phyloP scores from a whole-genome alignment of 192 early-diverging fungal genomes.

The Obelidium mucronatum region DNA sequence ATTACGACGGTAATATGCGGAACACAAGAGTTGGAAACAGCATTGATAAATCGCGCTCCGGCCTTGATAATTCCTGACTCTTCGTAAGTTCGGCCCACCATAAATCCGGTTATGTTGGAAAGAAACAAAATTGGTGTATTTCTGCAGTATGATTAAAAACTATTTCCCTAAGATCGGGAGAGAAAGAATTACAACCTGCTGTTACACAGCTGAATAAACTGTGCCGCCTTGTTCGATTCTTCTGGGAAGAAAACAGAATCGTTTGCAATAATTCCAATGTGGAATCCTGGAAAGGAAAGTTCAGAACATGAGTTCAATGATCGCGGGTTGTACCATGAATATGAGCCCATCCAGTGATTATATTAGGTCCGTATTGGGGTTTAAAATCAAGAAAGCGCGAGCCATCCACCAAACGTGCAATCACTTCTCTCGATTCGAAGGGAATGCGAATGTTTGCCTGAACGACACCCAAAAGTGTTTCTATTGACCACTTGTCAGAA shows the following conservation, averaged over 20 bases:
- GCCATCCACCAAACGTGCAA: slow-evolving; percentile 71
- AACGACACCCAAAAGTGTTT: slow-evolving; percentile 70
- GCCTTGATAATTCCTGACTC: slow-evolving; percentile 77
- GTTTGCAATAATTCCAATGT: slow-evolving; percentile 72
- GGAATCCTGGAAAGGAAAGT: slow-evolving; percentile 42
- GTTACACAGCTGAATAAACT: slow-evolving; percentile 74
- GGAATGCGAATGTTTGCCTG: slow-evolving; percentile 71
- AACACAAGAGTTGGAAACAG: slow-evolving; percentile 62
- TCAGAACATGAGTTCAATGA: not conserved
- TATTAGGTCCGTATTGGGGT: slow-evolving; percentile 68
- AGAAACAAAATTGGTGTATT: slow-evolving; percentile 68
- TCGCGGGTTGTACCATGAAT: slow-evolving; percentile 55
- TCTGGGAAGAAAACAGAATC: slow-evolving; percentile 69
- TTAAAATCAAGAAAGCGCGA: slow-evolving; percentile 72
- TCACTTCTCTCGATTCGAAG: slow-evolving; percentile 71
- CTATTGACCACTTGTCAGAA: too few species aligned
- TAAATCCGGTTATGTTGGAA: slow-evolving; percentile 76
- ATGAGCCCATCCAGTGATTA: slow-evolving; percentile 69
- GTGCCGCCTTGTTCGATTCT: slow-evolving; percentile 74
- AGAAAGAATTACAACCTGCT: slow-evolving; percentile 42
- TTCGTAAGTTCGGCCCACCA: slow-evolving; percentile 73
- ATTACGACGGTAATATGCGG: slow-evolving; percentile 59
- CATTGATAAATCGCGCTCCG: slow-evolving; percentile 72
- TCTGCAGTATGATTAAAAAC: not conserved
- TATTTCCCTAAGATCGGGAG: not conserved